A percentile compares a stretch with the other conserved stretches of the same genome.
These are phyloP conservation scores for Yamadazyma blattariae DNA, from an alignment of 1,139 yeast species.

Conservation along the genomic window DNA sequence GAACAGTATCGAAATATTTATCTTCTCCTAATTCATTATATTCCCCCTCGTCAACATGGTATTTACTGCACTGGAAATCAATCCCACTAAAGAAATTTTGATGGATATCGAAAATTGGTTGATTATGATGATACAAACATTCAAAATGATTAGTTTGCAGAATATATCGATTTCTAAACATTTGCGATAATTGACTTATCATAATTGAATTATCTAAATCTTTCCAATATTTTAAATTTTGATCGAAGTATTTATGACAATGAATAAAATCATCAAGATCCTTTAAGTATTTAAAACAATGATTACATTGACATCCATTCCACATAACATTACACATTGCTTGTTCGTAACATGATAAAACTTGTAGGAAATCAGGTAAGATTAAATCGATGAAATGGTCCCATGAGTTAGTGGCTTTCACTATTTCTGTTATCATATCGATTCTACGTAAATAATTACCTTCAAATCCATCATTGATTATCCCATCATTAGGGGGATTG, in stretches of 20 bases:
- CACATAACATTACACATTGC: conserved; percentile 65
- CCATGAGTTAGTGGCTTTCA: conserved; percentile 29
- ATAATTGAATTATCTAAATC: conserved; percentile 61
- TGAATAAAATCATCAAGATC: conserved; percentile 56
- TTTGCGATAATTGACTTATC: conserved; percentile 50
- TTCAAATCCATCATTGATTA: conserved; percentile 56
- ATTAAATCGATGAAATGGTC: conserved; percentile 38
- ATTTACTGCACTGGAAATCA: conserved; percentile 36
- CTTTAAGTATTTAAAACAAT: conserved; percentile 48
- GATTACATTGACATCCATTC: conserved; percentile 70
- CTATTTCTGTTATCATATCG: conserved; percentile 42
- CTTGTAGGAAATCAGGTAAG: conserved; percentile 57
- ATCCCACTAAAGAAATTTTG: conserved; percentile 19
- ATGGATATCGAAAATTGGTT: conserved; percentile 39
- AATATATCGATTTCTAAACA: too few relatives aligned
- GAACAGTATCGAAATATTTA: conserved; percentile 25
- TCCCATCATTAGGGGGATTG: conserved; percentile 18
- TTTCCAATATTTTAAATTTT: conserved; percentile 41
- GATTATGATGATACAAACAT: conserved; percentile 23
- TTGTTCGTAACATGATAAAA: conserved; percentile 66
- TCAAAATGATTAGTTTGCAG: conserved; percentile 24
- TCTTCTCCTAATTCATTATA: conserved; percentile 32
- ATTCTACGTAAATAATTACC: conserved; percentile 66
- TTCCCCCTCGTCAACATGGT: conserved; percentile 37
- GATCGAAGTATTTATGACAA: conserved; percentile 59